A percentile compares a stretch with the other conserved stretches of the same genome.
These are phyloP conservation scores for Wickerhamiella qilinensis DNA, from an alignment of 805 yeast species.

Conservation along the genomic window DNA sequence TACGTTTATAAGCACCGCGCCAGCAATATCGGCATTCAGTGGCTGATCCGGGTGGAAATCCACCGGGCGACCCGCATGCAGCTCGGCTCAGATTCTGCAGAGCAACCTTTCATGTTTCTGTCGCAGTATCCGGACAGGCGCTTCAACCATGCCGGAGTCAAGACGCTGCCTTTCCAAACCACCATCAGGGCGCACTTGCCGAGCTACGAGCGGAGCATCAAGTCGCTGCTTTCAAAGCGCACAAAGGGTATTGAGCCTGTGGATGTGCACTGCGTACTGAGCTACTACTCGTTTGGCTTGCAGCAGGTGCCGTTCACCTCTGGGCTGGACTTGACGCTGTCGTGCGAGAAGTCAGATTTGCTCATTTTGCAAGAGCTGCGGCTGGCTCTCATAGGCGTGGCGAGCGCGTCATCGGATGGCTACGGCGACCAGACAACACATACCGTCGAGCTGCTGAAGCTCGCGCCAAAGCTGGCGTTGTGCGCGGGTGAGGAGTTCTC, in stretches of 20 bases:
- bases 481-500: neutral
- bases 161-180: neutral
- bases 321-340: neutral
- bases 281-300: neutral
- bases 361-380: neutral
- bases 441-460: neutral
- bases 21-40: conserved; percentile 2
- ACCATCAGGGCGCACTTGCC: neutral
- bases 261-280: neutral
- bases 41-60: conserved; percentile 1
- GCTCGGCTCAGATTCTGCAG: conserved; percentile 1
- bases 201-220: neutral
- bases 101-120: conserved; percentile 3
- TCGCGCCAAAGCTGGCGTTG: neutral
- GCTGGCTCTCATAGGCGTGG: neutral
- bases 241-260: neutral
- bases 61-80: too few species aligned
- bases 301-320: neutral
- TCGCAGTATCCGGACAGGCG: conserved; percentile 3
- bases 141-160: neutral
- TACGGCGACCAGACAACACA: neutral
- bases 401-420: neutral
- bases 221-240: neutral
- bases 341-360: neutral
- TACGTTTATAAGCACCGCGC: conserved; percentile 3